These are phyloP conservation scores for Mucor velutinosus DNA, from an alignment of 371 early-diverging fungal species.

Conservation along the genomic window DNA sequence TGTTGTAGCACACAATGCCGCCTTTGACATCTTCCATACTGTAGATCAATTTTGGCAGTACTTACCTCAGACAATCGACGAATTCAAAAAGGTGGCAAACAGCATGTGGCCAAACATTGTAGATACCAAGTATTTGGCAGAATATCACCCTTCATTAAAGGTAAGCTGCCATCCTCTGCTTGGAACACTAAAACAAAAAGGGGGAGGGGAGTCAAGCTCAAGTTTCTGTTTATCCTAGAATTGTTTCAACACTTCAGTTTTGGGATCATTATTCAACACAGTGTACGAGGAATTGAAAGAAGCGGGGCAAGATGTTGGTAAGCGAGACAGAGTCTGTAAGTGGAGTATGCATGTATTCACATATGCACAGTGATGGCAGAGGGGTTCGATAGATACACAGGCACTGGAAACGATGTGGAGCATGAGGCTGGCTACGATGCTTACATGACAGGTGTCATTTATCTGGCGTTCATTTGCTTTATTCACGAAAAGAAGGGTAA, in stretches of 20 bases:
- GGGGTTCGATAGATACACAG: conserved; percentile 40
- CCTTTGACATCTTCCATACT: conserved; percentile 77
- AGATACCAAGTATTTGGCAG: conserved; percentile 60
- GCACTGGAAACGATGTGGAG: conserved; percentile 27
- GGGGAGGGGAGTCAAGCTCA: neutral
- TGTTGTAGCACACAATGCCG: conserved; percentile 83
- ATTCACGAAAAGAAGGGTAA: conserved; percentile 46
- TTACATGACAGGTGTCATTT: conserved; percentile 81
- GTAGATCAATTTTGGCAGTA: conserved; percentile 73
- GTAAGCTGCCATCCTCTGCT: conserved; percentile 19
- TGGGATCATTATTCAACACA: conserved; percentile 39
- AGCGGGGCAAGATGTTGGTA: conserved; percentile 50
- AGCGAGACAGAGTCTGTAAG: neutral
- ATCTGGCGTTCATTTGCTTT: conserved; percentile 56
- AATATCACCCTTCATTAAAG: conserved; percentile 51
- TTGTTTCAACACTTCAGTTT: conserved; percentile 30
- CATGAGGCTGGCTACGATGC: conserved; percentile 96
- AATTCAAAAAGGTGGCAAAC: conserved; percentile 56
- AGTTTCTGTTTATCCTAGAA: neutral
- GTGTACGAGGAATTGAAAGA: conserved; percentile 30
- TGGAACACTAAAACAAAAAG: neutral
- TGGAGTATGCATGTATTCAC: neutral
- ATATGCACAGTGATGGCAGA: conserved; percentile 27
- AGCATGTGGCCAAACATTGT: conserved; percentile 61
- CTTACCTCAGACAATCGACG: conserved; percentile 62